These are phyloP conservation scores for Solanum corneliomulleri DNA, from an alignment of 257 asterid genomes.

Conservation along the genomic window DNA sequence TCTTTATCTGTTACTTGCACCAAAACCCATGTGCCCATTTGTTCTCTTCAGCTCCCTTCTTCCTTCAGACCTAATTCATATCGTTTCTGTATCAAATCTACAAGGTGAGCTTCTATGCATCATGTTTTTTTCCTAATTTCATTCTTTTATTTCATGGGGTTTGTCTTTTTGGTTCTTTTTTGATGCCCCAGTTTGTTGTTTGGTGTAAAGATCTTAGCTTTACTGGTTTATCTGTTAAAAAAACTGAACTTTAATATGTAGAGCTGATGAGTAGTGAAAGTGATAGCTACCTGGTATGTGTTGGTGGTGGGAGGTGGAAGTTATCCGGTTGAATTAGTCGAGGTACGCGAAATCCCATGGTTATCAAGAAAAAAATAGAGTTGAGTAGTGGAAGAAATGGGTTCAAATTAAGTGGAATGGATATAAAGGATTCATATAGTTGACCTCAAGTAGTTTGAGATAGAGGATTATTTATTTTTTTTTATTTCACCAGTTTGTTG, in stretches of 20 bases:
- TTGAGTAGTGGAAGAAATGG: not conserved
- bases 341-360: not conserved
- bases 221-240: not conserved
- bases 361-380: not conserved
- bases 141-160: not conserved
- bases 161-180: not conserved
- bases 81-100: not conserved
- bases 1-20: not conserved
- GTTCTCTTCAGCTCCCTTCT: constrained; percentile 8
- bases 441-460: not conserved
- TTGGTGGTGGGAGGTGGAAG: not conserved
- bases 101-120: constrained; percentile 19
- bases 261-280: not conserved
- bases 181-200: not conserved
- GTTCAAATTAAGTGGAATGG: not conserved
- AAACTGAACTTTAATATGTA: not conserved
- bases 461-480: not conserved
- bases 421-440: not conserved
- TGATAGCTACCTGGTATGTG: not conserved
- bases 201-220: not conserved
- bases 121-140: not conserved
- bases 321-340: not conserved
- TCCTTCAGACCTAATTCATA: constrained; percentile 10
- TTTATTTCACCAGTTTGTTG: not conserved
- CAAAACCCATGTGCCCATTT: constrained; percentile 4